Evolutionary conservation across 768 basidiomycete species (phyloP).

Genomic region (Inosperma sp.): DNA sequence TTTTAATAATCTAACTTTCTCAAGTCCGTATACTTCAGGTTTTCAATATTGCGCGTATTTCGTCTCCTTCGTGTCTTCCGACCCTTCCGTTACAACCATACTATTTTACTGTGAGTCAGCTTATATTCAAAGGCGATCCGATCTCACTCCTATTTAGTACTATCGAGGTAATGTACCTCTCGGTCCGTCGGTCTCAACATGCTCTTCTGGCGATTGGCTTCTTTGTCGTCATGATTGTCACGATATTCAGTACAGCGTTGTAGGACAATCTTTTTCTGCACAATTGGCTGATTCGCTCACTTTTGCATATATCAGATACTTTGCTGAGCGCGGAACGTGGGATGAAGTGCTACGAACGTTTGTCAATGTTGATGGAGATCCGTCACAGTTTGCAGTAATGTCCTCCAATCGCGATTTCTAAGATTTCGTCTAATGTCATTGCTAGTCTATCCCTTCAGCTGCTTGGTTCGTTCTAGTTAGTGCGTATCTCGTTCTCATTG

Average conservation of each 20-base stretch:
- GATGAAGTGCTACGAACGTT: constrained; percentile 74
- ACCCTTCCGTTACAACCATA: constrained; percentile 81
- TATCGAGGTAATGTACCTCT: too few relatives aligned
- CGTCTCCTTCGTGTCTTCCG: constrained; percentile 84
- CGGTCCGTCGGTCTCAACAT: too few relatives aligned
- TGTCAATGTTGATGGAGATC: constrained; percentile 80
- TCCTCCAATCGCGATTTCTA: background rate
- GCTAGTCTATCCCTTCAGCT: constrained; percentile 38
- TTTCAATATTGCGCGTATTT: constrained; percentile 88
- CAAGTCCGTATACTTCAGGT: constrained; percentile 87
- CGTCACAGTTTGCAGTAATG: constrained; percentile 69
- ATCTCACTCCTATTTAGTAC: too few relatives aligned
- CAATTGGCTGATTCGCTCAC: background rate
- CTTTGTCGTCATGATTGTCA: constrained; percentile 86
- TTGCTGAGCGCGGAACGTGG: constrained; percentile 88
- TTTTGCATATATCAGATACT: constrained; percentile 49
- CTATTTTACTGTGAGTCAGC: too few relatives aligned
- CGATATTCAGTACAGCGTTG: constrained; percentile 79
- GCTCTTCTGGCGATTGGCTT: constrained; percentile 80
- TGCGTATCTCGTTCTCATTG: constrained; percentile 36
- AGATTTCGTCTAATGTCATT: background rate
- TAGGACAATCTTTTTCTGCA: constrained; percentile 68
- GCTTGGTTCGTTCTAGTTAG: constrained; percentile 79
- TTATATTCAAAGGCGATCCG: too few relatives aligned
- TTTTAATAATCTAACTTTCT: background rate